Percentiles rank a stretch among this genome's conserved stretches.
These are phyloP conservation scores for Oropetium thomaeum DNA, from an alignment of 176 grass and related monocot species.

Conservation along the genomic window DNA sequence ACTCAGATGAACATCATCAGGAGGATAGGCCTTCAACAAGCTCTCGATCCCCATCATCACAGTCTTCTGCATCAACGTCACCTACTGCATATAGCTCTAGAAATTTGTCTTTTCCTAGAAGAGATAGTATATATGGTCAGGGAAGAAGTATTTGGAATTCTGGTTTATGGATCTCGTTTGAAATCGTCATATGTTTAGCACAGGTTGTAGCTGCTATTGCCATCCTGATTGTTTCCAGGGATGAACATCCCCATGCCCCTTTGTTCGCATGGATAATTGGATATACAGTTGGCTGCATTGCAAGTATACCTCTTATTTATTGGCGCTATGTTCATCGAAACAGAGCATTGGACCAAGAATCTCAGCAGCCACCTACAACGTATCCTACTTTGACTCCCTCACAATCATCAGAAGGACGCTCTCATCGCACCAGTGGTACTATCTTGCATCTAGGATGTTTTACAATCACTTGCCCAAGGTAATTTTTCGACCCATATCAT, in stretches of 20 bases:
- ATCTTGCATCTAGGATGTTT: slow-evolving; percentile 38
- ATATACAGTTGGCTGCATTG: slow-evolving; percentile 74
- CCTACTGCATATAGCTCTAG: slow-evolving; percentile 53
- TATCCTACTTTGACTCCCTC: slow-evolving; percentile 56
- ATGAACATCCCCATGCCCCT: slow-evolving; percentile 72
- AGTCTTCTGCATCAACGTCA: slow-evolving; percentile 51
- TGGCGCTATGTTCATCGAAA: slow-evolving; percentile 90
- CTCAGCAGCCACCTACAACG: slow-evolving; percentile 38
- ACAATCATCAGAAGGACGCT: slow-evolving; percentile 42
- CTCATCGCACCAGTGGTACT: slow-evolving; percentile 28
- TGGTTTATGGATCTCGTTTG: slow-evolving; percentile 86
- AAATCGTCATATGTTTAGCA: slow-evolving; percentile 66
- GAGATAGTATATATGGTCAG: slow-evolving; percentile 61
- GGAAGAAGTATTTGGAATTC: slow-evolving; percentile 85
- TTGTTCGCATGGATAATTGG: slow-evolving; percentile 91
- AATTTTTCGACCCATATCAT: slow-evolving; percentile 12
- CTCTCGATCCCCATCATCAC: slow-evolving; percentile 32
- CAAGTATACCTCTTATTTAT: slow-evolving; percentile 86
- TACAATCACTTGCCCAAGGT: slow-evolving; percentile 50
- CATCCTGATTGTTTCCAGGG: slow-evolving; percentile 63
- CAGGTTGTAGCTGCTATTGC: slow-evolving; percentile 81
- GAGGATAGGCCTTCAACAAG: slow-evolving; percentile 59
- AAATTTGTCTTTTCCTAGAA: slow-evolving; percentile 53
- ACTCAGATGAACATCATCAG: slow-evolving; percentile 47
- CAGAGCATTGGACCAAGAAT: slow-evolving; percentile 60